phyloP scores from a whole-genome alignment of 805 yeast species.

The Pichia phayaonensis region DNA sequence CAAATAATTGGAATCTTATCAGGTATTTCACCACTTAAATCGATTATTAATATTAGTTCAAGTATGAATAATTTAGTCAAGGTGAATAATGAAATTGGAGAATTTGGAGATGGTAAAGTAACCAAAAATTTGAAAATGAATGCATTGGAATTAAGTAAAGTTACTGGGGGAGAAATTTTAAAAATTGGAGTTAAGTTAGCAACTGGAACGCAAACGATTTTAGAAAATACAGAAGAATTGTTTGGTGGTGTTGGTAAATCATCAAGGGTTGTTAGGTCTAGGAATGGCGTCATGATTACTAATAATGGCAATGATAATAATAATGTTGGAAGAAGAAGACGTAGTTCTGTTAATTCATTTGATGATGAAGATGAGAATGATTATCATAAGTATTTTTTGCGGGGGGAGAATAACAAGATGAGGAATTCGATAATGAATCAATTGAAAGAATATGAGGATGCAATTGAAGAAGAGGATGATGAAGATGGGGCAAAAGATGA shows the following conservation, averaged over 20 bases:
- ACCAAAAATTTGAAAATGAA: constrained; percentile 70
- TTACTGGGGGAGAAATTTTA: constrained; percentile 72
- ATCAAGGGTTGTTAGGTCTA: constrained; percentile 22
- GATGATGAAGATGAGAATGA: constrained; percentile 21
- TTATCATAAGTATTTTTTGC: constrained; percentile 6
- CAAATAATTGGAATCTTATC: constrained; percentile 76
- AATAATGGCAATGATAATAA: constrained; percentile 2
- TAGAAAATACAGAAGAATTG: constrained; percentile 74
- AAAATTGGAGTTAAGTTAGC: constrained; percentile 80
- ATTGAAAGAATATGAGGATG: background rate
- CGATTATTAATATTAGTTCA: constrained; percentile 69
- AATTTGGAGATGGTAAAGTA: constrained; percentile 51
- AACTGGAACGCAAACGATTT: constrained; percentile 75
- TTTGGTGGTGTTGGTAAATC: constrained; percentile 68
- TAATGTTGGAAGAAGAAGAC: constrained; percentile 10
- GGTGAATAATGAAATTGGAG: constrained; percentile 23
- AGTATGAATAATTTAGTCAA: constrained; percentile 69
- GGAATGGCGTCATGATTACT: background rate
- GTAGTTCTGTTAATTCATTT: constrained; percentile 23
- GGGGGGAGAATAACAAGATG: background rate
- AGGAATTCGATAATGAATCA: background rate
- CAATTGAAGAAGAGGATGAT: constrained; percentile 8
- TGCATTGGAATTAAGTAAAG: constrained; percentile 61
- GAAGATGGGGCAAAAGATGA: constrained; percentile 25
- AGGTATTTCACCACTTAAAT: constrained; percentile 76